A percentile compares a stretch with the other conserved stretches of the same genome.
These are phyloP conservation scores for Endoconidiophora laricicola DNA, from an alignment of 2,329 filamentous ascomycete species.

Conservation along the genomic window DNA sequence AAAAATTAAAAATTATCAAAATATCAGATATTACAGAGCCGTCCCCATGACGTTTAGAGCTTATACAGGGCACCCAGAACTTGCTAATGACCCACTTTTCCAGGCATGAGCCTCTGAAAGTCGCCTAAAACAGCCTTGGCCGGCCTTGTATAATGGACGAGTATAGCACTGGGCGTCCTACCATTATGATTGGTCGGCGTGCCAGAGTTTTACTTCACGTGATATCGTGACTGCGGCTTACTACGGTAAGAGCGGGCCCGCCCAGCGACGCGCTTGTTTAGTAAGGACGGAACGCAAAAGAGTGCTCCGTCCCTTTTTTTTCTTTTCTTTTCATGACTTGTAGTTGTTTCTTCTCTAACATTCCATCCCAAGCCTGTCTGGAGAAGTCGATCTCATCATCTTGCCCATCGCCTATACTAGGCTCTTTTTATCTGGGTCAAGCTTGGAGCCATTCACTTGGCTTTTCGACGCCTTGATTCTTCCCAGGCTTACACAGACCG, in stretches of 20 bases:
- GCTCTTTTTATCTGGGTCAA: background rate
- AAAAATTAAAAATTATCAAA: no score
- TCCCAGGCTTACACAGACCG: no score
- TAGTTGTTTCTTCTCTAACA: no score
- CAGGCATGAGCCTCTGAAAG: background rate
- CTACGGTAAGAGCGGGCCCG: background rate
- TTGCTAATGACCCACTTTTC: no score
- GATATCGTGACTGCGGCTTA: background rate
- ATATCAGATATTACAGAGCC: no score
- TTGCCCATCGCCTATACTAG: background rate
- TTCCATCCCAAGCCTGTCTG: background rate
- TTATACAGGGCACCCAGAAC: no score
- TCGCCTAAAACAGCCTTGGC: background rate
- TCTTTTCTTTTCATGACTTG: background rate
- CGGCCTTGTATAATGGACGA: background rate
- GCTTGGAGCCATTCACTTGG: background rate
- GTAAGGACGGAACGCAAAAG: background rate
- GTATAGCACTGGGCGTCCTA: no score
- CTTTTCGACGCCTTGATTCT: background rate
- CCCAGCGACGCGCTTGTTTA: background rate
- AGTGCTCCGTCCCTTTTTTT: background rate
- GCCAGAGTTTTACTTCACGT: background rate
- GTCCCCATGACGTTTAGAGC: slow-evolving; percentile 3
- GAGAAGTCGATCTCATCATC: background rate
- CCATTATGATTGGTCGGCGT: no score